These are phyloP conservation scores for Phaeodactylum tricornutum DNA, from an alignment of 108 stramenopile species.

Conservation along the genomic window DNA sequence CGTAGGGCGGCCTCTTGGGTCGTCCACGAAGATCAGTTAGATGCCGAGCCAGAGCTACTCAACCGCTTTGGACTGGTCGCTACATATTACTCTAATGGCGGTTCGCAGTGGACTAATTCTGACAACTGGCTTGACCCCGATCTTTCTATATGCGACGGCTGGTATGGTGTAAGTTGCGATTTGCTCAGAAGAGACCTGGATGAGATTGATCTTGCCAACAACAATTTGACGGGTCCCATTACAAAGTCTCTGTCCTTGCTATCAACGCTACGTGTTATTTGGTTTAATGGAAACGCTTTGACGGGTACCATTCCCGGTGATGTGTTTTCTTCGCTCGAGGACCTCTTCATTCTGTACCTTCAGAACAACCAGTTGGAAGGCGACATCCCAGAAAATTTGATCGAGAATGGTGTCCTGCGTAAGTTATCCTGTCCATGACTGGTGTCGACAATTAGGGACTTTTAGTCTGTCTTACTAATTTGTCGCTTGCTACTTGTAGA, in stretches of 20 bases:
- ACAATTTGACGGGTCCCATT: constrained; percentile 29
- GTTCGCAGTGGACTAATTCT: constrained; percentile 20
- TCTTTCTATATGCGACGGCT: constrained; percentile 32
- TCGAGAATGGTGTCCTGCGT: constrained; percentile 18
- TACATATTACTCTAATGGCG: constrained; percentile 24
- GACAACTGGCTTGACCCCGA: constrained; percentile 23
- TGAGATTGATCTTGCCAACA: constrained; percentile 13
- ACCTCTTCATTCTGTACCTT: constrained; percentile 22
- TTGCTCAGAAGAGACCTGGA: not conserved
- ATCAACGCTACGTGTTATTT: constrained; percentile 2
- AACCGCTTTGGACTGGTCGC: constrained; percentile 25
- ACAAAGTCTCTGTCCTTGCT: constrained; percentile 12
- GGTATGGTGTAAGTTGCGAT: constrained; percentile 22
- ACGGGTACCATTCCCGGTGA: constrained; percentile 7
- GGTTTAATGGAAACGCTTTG: constrained; percentile 13
- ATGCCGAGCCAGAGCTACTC: not conserved
- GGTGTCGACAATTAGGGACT: not conserved
- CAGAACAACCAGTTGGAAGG: constrained; percentile 32
- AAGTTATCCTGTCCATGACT: constrained; percentile 12
- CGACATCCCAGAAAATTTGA: constrained; percentile 16
- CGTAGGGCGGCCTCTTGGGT: constrained; percentile 11
- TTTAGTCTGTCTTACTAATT: not conserved
- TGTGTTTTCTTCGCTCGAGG: constrained; percentile 14
- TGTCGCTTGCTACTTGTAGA: constrained; percentile 5
- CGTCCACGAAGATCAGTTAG: constrained; percentile 4